Percentiles rank a stretch among this genome's conserved stretches.
These are phyloP conservation scores for Litchi chinensis DNA, from an alignment of 345 rosid species.

Conservation along the genomic window DNA sequence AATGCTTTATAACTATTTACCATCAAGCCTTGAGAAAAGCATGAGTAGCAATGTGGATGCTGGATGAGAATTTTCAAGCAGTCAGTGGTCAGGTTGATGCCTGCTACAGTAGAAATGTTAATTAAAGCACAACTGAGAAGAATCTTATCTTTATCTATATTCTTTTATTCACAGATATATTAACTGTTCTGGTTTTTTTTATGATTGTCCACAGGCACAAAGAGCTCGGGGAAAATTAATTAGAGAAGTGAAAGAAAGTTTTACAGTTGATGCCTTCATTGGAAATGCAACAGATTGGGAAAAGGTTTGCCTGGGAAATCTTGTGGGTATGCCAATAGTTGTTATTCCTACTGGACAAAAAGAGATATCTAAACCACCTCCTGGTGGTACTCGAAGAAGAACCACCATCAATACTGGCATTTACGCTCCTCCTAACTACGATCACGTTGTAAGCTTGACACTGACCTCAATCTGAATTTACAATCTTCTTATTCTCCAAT, in stretches of 20 bases:
- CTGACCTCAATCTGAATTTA: background rate
- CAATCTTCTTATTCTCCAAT: background rate
- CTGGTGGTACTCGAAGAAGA: slow-evolving; percentile 51
- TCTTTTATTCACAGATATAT: background rate
- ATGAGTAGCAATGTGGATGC: background rate
- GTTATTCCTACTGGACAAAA: slow-evolving; percentile 71
- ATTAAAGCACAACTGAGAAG: background rate
- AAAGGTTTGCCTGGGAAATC: slow-evolving; percentile 85
- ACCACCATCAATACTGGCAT: slow-evolving; percentile 67
- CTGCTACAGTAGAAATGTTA: background rate
- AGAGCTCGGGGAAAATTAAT: slow-evolving; percentile 77
- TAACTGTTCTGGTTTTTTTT: background rate
- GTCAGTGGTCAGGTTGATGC: background rate
- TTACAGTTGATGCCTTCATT: slow-evolving; percentile 75
- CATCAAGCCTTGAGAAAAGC: background rate
- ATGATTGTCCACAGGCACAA: slow-evolving; percentile 57
- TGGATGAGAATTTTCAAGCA: background rate
- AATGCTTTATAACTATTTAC: background rate
- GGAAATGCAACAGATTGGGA: slow-evolving; percentile 95
- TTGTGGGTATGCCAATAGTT: slow-evolving; percentile 76
- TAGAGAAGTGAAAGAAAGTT: slow-evolving; percentile 68
- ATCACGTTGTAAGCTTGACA: slow-evolving; percentile 66
- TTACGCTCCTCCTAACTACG: slow-evolving; percentile 77
- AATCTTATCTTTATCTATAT: background rate
- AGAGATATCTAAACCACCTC: slow-evolving; percentile 58